Evolutionary conservation across 2,329 filamentous ascomycete genomes (phyloP), one percentile per base, ranked within the genome.

Genomic region (Calonectria pauciramosa): DNA sequence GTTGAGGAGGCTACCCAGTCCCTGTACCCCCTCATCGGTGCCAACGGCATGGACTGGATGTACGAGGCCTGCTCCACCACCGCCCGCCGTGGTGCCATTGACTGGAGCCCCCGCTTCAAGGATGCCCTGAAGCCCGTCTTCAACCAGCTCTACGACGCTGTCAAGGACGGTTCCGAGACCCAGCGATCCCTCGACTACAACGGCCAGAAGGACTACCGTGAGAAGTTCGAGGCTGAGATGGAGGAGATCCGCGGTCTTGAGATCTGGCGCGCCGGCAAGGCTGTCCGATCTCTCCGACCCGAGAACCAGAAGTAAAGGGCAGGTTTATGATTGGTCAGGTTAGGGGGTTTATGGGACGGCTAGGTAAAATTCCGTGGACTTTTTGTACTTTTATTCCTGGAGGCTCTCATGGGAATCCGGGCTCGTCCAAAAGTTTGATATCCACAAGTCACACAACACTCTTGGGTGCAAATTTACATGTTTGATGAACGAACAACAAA

Each of bases 41-140:
- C 92, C 89, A 94, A 99, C 89, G 97, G 97, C 85, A 99, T 99
- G 97, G 97, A 99, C 91, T 99, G 97, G 96, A 99, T 99, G 97
- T 99, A 97, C 91, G 96, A 96, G 87, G 97, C 97, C 81, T 99
- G 97, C 94, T 99, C 96, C 78, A 99, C 97, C 86, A 99, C 97
- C 74, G 97, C 97, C 85, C 95, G 97, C 85, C 96, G 97, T 86
- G 97, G 97, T 88, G 97, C 97, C 89, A 98, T 99, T 86, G 97
- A 99, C 92, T 99, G 97, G 97, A 96, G 94, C 86, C 93, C 94
- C 87, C 92, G 91, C 86, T 99, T 99, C 95, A 98, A 98, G 94
- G 94, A 96, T 82, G 96, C 94, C 85, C 92, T 99, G 85, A 99
- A 99, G 94, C 97, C 97, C 84, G 94, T 99, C 86, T 99, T 99